A percentile compares a stretch with the other conserved stretches of the same genome.
phyloP scores from a whole-genome alignment of 768 basidiomycete species.

The Kwoniella botswanensis region DNA sequence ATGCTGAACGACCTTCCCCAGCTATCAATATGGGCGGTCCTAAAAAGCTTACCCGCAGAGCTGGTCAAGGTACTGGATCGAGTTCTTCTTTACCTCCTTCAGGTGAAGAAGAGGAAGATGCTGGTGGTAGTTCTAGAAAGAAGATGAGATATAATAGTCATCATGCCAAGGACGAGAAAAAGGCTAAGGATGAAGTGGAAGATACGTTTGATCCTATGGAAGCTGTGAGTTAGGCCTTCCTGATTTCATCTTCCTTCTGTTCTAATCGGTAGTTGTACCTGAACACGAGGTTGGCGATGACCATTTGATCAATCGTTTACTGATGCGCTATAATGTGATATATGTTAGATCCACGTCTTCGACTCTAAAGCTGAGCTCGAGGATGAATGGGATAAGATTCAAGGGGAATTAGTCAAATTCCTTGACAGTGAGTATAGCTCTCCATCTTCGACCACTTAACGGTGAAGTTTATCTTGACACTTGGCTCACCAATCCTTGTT shows the following conservation, averaged over 20 bases:
- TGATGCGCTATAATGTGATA: background rate
- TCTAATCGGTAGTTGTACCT: background rate
- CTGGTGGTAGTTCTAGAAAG: background rate
- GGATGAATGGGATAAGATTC: constrained; percentile 23
- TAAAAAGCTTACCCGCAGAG: constrained; percentile 5
- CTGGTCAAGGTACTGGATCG: background rate
- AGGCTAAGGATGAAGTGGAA: constrained; percentile 22
- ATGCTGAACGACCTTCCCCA: background rate
- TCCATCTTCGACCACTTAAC: background rate
- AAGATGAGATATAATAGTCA: constrained; percentile 12
- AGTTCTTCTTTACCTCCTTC: background rate
- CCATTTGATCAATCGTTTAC: too few species aligned
- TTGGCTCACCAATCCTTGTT: background rate
- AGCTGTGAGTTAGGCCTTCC: constrained; percentile 20
- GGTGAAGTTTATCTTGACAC: background rate
- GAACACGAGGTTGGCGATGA: too few species aligned
- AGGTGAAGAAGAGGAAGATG: background rate
- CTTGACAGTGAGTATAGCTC: constrained; percentile 18
- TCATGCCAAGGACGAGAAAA: background rate
- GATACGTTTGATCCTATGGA: constrained; percentile 41
- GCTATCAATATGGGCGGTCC: background rate
- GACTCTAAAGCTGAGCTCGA: constrained; percentile 16
- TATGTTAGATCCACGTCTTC: constrained; percentile 15
- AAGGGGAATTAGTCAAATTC: constrained; percentile 5
- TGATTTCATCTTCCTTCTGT: background rate